phyloP scores from a whole-genome alignment of 768 basidiomycete species.

The Collybia sp. region DNA sequence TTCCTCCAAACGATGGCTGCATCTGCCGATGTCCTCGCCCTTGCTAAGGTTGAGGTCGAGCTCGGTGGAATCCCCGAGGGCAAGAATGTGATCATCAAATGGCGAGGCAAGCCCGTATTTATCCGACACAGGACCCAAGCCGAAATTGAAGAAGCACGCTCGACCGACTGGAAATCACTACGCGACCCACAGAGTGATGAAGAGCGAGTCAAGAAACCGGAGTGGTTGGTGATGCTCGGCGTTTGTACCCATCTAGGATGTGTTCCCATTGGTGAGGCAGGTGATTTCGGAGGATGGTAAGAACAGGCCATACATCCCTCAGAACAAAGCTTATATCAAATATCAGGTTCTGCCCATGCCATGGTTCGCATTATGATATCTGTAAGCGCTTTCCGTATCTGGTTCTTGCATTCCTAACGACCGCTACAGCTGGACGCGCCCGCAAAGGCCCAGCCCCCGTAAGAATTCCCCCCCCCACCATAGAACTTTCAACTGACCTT shows the following conservation, averaged over 20 bases:
- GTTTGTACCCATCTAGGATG: constrained; percentile 98
- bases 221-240: constrained; percentile 92
- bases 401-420: constrained; percentile 8
- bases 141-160: constrained; percentile 92
- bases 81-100: constrained; percentile 96
- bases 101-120: constrained; percentile 99
- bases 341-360: constrained; percentile 91
- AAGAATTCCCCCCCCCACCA: constrained; percentile 24
- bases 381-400: constrained; percentile 45
- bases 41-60: constrained; percentile 97
- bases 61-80: constrained; percentile 90
- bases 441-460: constrained; percentile 97
- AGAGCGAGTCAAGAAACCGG: constrained; percentile 85
- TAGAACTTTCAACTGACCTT: not conserved
- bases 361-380: constrained; percentile 98
- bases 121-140: constrained; percentile 90
- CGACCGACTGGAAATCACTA: constrained; percentile 77
- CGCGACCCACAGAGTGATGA: constrained; percentile 93
- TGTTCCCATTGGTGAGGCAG: constrained; percentile 96
- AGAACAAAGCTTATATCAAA: constrained; percentile 2
- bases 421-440: constrained; percentile 74
- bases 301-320: constrained; percentile 15
- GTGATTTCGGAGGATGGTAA: constrained; percentile 96
- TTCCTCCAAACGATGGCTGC: constrained; percentile 96
- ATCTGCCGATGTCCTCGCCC: constrained; percentile 94